These are phyloP conservation scores for Nasturtium officinale DNA, from an alignment of 345 rosid genomes.

Conservation along the genomic window DNA sequence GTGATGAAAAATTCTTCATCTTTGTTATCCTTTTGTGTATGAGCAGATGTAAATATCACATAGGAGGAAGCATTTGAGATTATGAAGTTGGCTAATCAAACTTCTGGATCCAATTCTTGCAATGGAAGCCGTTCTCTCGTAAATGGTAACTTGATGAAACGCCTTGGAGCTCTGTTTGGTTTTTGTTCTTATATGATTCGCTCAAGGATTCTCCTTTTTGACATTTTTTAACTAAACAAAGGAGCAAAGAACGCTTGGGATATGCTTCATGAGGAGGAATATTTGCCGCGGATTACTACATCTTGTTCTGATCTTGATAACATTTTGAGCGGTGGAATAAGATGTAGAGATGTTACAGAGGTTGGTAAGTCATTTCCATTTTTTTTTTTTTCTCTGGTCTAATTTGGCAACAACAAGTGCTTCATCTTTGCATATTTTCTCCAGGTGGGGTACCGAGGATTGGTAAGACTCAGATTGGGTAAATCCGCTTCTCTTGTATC, in stretches of 20 bases:
- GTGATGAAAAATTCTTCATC: neutral
- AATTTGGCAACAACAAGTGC: slow-evolving; percentile 7
- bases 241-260: slow-evolving; percentile 96
- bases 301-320: slow-evolving; percentile 79
- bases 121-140: slow-evolving; percentile 45
- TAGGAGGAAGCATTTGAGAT: slow-evolving; percentile 64
- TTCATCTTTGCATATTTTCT: slow-evolving; percentile 7
- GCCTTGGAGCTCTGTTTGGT: neutral
- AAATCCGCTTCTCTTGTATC: slow-evolving; percentile 17
- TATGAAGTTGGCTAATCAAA: slow-evolving; percentile 50
- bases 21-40: slow-evolving; percentile 1
- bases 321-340: slow-evolving; percentile 88
- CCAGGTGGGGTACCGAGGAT: slow-evolving; percentile 90
- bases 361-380: slow-evolving; percentile 54
- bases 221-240: slow-evolving; percentile 26
- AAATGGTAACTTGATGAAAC: slow-evolving; percentile 49
- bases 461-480: slow-evolving; percentile 97
- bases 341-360: slow-evolving; percentile 92
- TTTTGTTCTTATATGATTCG: slow-evolving; percentile 12
- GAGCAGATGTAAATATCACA: slow-evolving; percentile 56
- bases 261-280: slow-evolving; percentile 74
- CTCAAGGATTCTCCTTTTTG: slow-evolving; percentile 3
- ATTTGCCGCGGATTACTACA: slow-evolving; percentile 68
- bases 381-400: neutral
- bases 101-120: slow-evolving; percentile 21